These are phyloP conservation scores for Vigna nakashimae DNA, from an alignment of 306 rosid genomes.

Conservation along the genomic window DNA sequence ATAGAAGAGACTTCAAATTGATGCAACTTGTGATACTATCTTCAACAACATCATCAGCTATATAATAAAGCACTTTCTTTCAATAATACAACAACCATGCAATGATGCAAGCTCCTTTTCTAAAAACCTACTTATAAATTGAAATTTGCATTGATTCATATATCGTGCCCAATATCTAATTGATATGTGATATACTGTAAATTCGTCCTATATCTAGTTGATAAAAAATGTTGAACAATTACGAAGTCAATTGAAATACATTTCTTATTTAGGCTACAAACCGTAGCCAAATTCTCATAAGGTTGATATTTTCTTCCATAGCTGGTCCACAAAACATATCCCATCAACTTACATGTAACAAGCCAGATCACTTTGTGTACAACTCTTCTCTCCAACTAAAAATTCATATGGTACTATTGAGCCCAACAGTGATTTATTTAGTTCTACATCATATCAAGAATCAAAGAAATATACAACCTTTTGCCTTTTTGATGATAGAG, in stretches of 20 bases:
- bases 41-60: conserved; percentile 16
- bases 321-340: background rate
- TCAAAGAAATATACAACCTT: conserved; percentile 37
- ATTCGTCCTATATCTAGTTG: too few relatives aligned
- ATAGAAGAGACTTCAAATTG: conserved; percentile 4
- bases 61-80: conserved; percentile 9
- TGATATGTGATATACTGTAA: too few relatives aligned
- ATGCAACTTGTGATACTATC: background rate
- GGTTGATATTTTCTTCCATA: background rate
- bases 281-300: background rate
- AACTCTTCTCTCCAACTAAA: conserved; percentile 33
- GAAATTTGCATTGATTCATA: too few relatives aligned
- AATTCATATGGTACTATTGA: conserved; percentile 22
- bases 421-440: conserved; percentile 20
- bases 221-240: background rate
- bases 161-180: too few relatives aligned
- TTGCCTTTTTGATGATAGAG: background rate
- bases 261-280: background rate
- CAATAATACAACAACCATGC: background rate
- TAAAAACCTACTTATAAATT: background rate
- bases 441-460: conserved; percentile 51
- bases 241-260: background rate
- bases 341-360: conserved; percentile 2
- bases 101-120: background rate
- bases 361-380: conserved; percentile 30